These are phyloP conservation scores for Aspergillus neoniger DNA, from an alignment of 2,329 filamentous ascomycete species.

Conservation along the genomic window DNA sequence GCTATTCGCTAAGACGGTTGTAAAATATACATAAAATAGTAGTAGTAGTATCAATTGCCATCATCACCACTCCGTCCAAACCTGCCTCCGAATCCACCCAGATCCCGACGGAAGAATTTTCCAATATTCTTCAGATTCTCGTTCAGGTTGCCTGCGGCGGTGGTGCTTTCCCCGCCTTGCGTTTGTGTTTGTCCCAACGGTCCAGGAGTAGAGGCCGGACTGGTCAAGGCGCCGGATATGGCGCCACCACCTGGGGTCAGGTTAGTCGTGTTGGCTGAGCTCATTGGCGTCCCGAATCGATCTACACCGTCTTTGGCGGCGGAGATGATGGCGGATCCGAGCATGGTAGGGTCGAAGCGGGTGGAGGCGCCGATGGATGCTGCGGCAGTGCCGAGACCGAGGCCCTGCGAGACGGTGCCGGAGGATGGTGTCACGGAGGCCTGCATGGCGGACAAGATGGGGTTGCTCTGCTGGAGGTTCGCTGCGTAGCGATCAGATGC, in stretches of 20 bases:
- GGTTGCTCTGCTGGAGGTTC: constrained; percentile 68
- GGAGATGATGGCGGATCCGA: constrained; percentile 86
- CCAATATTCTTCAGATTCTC: constrained; percentile 95
- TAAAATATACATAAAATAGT: background rate
- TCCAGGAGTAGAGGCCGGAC: constrained; percentile 24
- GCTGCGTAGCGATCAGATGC: constrained; percentile 63
- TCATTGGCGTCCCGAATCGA: constrained; percentile 67
- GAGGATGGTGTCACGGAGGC: constrained; percentile 30
- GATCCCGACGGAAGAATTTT: constrained; percentile 91
- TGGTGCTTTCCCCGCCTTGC: constrained; percentile 28
- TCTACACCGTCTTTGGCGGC: constrained; percentile 83
- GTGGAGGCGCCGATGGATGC: constrained; percentile 48
- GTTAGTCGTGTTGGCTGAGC: constrained; percentile 27
- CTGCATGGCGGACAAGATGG: constrained; percentile 68
- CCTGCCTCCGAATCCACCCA: constrained; percentile 71
- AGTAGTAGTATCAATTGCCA: constrained; percentile 8
- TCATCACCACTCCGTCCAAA: constrained; percentile 58
- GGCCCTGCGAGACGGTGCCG: constrained; percentile 49
- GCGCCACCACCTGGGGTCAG: constrained; percentile 26
- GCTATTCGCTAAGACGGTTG: background rate
- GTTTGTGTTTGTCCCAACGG: constrained; percentile 25
- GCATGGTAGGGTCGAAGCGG: constrained; percentile 76
- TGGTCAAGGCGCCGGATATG: constrained; percentile 31
- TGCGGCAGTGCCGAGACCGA: constrained; percentile 47
- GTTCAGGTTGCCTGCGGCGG: constrained; percentile 71